These are phyloP conservation scores for Lactarius quietus DNA, from an alignment of 768 basidiomycete genomes.

Conservation along the genomic window DNA sequence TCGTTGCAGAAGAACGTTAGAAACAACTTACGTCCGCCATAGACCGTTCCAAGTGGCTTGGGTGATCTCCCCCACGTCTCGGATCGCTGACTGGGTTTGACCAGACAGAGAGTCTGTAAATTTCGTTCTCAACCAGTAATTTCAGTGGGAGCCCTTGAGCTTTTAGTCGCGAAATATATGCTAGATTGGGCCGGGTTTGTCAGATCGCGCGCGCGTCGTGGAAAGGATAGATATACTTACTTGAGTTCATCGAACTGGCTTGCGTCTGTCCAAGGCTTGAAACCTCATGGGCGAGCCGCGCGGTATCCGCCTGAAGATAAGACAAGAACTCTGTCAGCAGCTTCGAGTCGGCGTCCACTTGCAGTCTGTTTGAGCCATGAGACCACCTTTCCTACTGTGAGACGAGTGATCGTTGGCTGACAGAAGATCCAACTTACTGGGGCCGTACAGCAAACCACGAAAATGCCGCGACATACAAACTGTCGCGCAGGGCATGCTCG, in stretches of 20 bases:
- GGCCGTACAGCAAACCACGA: constrained; percentile 94
- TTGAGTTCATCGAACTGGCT: constrained; percentile 28
- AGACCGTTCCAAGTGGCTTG: constrained; percentile 52
- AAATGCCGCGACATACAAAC: constrained; percentile 75
- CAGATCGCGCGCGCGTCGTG: constrained; percentile 4
- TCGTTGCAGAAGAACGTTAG: neutral
- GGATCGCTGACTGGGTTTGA: constrained; percentile 78
- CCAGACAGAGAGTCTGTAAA: constrained; percentile 85
- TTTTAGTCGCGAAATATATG: constrained; percentile 46
- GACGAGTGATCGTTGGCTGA: neutral
- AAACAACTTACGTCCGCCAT: constrained; percentile 53
- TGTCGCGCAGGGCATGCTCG: constrained; percentile 70
- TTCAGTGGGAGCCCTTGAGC: constrained; percentile 72
- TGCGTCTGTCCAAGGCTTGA: constrained; percentile 62
- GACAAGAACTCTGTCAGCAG: constrained; percentile 80
- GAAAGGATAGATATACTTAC: constrained; percentile 37
- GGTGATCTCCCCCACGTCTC: constrained; percentile 60
- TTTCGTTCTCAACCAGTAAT: constrained; percentile 87
- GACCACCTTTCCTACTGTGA: constrained; percentile 68
- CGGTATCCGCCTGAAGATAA: constrained; percentile 68
- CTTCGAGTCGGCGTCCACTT: constrained; percentile 85
- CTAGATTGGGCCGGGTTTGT: constrained; percentile 47
- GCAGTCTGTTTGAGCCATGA: constrained; percentile 89
- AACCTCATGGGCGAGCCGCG: constrained; percentile 53
- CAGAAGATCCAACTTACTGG: constrained; percentile 54